Base-by-base conservation (phyloP, 2,329 filamentous ascomycete genomes). In the Trichoderma citrinoviride region DNA sequence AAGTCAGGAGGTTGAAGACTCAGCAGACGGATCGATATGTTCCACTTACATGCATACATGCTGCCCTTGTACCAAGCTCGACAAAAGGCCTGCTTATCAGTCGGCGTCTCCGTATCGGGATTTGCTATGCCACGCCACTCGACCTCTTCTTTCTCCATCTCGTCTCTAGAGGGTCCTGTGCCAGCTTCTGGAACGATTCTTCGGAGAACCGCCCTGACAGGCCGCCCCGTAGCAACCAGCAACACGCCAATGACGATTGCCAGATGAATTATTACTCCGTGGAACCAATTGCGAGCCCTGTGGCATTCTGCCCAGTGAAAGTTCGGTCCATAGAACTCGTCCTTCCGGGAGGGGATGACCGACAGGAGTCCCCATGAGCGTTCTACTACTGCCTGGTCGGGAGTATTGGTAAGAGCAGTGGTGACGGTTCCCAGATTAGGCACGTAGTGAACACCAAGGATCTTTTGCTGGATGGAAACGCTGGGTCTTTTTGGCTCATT, bases 71-170 rank as follows among this genome's bases (percentile, higher is more conserved):
- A 87, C 69, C 81, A 79, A 46, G 86, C 82, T 60, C 81, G 82
- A 60, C 81, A 83, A 56, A 81, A 82, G 0, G 85, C 88, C 70
- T 83, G 80, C 76, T 86, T 79, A 15, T 72, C 72, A 5, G 53
- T 71, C 5, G 58, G 74, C 71, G 71, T 69, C n/a, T 82, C 78
- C 3, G 73, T 74, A 69, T 90, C 88, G 0, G 88, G 86, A n/a
- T 79, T 81, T 1, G 84, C 90, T 21, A 91, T 79, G 5, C 83
- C 88, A 14, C 85, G 82, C 71, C 86, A 90, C 72, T 89, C 85
- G 29, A 90, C 75, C 62, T 83, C 81, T 57, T 91, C 85, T 41
- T 83, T 83, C 69, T 80, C 82, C 53, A 82, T 80, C 25, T 80
- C 76, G 71, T 90, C 85, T 29, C 75, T 77, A 19, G 76, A 75